These are phyloP conservation scores for Tetrapisispora namnaoensis DNA, from an alignment of 805 yeast genomes.

Conservation along the genomic window DNA sequence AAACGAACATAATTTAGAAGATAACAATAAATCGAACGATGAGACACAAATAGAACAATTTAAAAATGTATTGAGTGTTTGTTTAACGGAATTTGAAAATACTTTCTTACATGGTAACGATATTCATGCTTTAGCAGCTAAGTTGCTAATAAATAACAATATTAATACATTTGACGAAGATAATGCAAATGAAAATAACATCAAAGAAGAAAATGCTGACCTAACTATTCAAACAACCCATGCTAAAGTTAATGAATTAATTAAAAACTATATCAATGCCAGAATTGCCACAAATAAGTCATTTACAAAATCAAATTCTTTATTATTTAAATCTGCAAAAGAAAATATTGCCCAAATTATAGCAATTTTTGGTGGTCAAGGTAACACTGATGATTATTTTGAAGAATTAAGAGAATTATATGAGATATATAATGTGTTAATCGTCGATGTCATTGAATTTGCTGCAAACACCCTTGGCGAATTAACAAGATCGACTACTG, in stretches of 20 bases:
- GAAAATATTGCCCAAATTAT: conserved; percentile 43
- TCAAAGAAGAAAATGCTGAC: background rate
- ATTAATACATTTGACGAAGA: conserved; percentile 19
- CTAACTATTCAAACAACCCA: conserved; percentile 38
- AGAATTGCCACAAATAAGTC: conserved; percentile 42
- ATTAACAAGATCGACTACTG: conserved; percentile 56
- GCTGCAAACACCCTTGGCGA: conserved; percentile 59
- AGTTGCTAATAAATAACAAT: conserved; percentile 45
- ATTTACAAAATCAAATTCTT: conserved; percentile 41
- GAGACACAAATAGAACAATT: conserved; percentile 31
- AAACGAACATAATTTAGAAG: conserved; percentile 7
- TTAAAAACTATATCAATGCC: conserved; percentile 68
- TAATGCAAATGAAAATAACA: background rate
- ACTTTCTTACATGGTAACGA: conserved; percentile 57
- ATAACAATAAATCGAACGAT: background rate
- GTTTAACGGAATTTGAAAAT: conserved; percentile 76
- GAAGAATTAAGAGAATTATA: conserved; percentile 88
- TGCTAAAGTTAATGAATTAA: conserved; percentile 60
- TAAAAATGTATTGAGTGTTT: conserved; percentile 58
- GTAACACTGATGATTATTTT: conserved; percentile 94
- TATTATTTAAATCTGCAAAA: conserved; percentile 55
- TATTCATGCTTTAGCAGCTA: conserved; percentile 81
- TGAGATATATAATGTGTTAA: conserved; percentile 63
- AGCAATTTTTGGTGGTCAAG: conserved; percentile 98
- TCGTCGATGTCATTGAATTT: conserved; percentile 58